A percentile compares a stretch with the other conserved stretches of the same genome.
phyloP scores from a whole-genome alignment of 257 asterid genomes.

The Salvia rosmarinus region DNA sequence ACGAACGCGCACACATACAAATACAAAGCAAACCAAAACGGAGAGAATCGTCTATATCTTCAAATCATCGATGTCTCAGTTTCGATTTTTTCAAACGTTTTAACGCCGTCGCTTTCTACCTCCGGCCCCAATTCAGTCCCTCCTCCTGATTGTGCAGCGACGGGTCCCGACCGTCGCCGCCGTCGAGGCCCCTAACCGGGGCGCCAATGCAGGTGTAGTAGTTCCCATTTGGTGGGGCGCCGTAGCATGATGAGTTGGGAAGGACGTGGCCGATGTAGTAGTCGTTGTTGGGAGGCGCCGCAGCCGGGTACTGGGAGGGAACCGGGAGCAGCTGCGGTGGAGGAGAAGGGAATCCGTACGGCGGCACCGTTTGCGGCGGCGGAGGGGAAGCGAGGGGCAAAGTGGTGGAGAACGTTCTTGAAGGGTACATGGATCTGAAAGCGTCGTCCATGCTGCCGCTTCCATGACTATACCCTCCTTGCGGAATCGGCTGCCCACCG shows the following conservation, averaged over 20 bases:
- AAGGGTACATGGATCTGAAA: slow-evolving; percentile 58
- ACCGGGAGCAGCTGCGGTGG: slow-evolving; percentile 48
- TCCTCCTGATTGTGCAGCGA: slow-evolving; percentile 39
- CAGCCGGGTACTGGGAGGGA: slow-evolving; percentile 41
- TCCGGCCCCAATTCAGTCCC: slow-evolving; percentile 49
- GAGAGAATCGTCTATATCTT: too few relatives aligned
- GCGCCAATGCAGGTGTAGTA: slow-evolving; percentile 83
- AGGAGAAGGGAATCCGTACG: slow-evolving; percentile 54
- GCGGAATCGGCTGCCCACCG: slow-evolving; percentile 63
- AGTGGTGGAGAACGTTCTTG: slow-evolving; percentile 56
- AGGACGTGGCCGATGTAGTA: slow-evolving; percentile 69
- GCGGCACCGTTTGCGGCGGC: slow-evolving; percentile 35
- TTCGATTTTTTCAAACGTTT: neutral
- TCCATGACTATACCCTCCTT: slow-evolving; percentile 58
- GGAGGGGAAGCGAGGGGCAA: slow-evolving; percentile 47
- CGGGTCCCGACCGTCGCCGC: neutral
- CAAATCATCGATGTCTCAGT: too few relatives aligned
- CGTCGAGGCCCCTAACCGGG: slow-evolving; percentile 44
- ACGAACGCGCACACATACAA: slow-evolving; percentile 37
- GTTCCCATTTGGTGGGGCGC: slow-evolving; percentile 28
- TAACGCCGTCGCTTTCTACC: slow-evolving; percentile 22
- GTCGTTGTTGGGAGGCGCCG: slow-evolving; percentile 43
- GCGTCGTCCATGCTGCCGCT: slow-evolving; percentile 42
- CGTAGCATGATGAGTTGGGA: slow-evolving; percentile 39
- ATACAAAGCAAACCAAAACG: too few relatives aligned